Conservation (phyloP, 1,284 basidiomycete species). For the Mycosarcoma maydis region DNA sequence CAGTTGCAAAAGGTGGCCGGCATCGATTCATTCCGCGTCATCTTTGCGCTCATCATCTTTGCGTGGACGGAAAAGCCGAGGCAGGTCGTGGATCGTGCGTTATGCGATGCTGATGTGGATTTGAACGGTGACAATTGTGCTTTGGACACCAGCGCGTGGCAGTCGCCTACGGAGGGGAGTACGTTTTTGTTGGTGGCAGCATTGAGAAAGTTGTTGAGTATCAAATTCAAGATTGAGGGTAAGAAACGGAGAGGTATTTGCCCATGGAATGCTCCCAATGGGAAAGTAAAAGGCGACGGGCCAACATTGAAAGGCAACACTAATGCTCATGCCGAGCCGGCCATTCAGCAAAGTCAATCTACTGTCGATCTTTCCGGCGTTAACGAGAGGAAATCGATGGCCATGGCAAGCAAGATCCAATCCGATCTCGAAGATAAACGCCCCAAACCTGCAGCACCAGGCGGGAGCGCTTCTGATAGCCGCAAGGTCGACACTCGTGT, state of each 20-base stretch:
- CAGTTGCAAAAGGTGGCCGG: conserved; percentile 26
- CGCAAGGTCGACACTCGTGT: not conserved
- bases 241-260: conserved; percentile 12
- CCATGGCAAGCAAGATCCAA: conserved; percentile 15
- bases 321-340: too few relatives aligned
- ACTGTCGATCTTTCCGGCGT: not conserved
- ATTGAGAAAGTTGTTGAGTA: conserved; percentile 22
- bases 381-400: not conserved
- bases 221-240: conserved; percentile 27
- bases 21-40: conserved; percentile 37
- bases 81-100: conserved; percentile 15
- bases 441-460: not conserved
- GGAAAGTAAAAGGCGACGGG: not conserved
- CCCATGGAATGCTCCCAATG: conserved; percentile 9
- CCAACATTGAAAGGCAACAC: too few relatives aligned
- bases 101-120: conserved; percentile 4
- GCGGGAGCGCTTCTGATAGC: not conserved
- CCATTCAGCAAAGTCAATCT: not conserved
- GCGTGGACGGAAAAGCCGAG: conserved; percentile 38
- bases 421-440: conserved; percentile 13
- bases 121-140: conserved; percentile 23
- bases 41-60: conserved; percentile 34
- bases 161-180: conserved; percentile 27
- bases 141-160: conserved; percentile 32
- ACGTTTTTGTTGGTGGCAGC: conserved; percentile 33